Evolutionary conservation across 805 yeast genomes (phyloP).

Genomic region (Lipomyces starkeyi): DNA sequence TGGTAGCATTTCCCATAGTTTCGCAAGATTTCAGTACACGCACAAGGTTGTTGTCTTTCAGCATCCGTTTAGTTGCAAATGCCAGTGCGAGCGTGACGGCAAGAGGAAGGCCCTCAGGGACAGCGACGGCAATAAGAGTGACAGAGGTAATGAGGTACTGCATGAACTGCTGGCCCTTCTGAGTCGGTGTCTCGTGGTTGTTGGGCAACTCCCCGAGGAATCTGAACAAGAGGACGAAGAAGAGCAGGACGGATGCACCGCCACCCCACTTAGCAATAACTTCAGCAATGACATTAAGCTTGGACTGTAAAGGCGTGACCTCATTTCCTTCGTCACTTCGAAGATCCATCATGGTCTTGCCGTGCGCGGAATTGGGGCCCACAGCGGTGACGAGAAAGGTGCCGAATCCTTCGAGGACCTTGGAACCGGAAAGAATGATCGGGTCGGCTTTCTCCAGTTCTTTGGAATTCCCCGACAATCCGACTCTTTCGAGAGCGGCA

Average conservation of each 20-base stretch:
- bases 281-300: slow-evolving; percentile 82
- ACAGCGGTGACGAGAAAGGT: slow-evolving; percentile 86
- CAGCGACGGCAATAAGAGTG: slow-evolving; percentile 94
- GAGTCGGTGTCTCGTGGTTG: slow-evolving; percentile 58
- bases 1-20: slow-evolving; percentile 98
- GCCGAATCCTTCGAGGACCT: slow-evolving; percentile 84
- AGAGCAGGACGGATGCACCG: slow-evolving; percentile 80
- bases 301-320: slow-evolving; percentile 84
- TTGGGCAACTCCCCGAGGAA: slow-evolving; percentile 68
- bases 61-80: slow-evolving; percentile 98
- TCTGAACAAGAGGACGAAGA: slow-evolving; percentile 76
- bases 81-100: slow-evolving; percentile 97
- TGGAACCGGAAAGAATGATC: slow-evolving; percentile 89
- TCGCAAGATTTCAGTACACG: slow-evolving; percentile 93
- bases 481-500: slow-evolving; percentile 44
- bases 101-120: slow-evolving; percentile 98
- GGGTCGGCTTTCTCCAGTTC: slow-evolving; percentile 67
- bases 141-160: slow-evolving; percentile 88
- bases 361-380: slow-evolving; percentile 87
- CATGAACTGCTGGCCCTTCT: slow-evolving; percentile 83
- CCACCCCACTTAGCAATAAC: slow-evolving; percentile 96
- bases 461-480: slow-evolving; percentile 43
- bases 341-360: slow-evolving; percentile 85
- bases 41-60: slow-evolving; percentile 94
- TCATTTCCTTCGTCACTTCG: slow-evolving; percentile 78